Evolutionary conservation across 768 basidiomycete genomes (phyloP).

Genomic region (Mrakia frigida): DNA sequence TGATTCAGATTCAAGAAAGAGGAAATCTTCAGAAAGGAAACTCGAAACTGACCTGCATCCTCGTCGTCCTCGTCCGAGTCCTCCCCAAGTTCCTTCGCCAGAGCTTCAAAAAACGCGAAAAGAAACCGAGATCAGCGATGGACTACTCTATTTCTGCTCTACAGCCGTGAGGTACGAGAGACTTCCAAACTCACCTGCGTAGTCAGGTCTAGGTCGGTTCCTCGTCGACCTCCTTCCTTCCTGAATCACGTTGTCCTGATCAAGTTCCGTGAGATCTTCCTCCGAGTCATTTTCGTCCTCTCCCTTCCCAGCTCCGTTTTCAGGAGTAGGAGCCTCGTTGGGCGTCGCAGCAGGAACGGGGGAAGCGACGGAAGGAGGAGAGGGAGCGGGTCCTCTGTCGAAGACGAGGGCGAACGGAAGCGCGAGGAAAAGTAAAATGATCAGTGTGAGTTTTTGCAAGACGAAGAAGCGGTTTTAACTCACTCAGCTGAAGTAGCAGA

Average conservation of each 20-base stretch:
- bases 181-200: neutral
- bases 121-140: neutral
- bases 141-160: neutral
- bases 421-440: neutral
- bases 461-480: neutral
- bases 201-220: neutral
- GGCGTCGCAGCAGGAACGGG: neutral
- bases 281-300: neutral
- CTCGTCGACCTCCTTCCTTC: constrained; percentile 13
- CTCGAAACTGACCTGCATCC: neutral
- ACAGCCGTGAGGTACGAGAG: too few relatives aligned
- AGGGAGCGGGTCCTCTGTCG: constrained; percentile 3
- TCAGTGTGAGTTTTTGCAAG: neutral
- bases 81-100: neutral
- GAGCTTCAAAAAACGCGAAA: neutral
- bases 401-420: too few relatives aligned
- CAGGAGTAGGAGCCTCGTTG: neutral
- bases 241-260: neutral
- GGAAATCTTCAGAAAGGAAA: neutral
- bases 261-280: neutral
- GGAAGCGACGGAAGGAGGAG: neutral
- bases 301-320: neutral
- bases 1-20: neutral
- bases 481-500: constrained; percentile 1
- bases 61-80: constrained; percentile 1